Conservation (phyloP, 2,329 filamentous ascomycete genomes). For the Lasiodiplodia sp. region DNA sequence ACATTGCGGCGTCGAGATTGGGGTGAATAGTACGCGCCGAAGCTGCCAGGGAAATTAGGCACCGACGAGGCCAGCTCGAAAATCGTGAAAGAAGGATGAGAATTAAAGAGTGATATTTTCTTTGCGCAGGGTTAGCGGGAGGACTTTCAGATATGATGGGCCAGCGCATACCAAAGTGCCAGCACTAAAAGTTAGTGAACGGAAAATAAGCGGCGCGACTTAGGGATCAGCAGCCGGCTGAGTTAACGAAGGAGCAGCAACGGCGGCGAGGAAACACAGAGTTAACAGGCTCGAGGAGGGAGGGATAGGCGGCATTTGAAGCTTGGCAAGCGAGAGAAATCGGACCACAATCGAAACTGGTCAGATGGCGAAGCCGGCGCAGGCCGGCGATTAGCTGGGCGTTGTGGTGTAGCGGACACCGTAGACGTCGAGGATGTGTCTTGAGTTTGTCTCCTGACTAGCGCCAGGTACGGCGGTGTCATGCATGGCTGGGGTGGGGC, state of each 20-base stretch:
- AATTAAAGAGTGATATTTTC: constrained; percentile 19
- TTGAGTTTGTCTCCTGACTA: constrained; percentile 20
- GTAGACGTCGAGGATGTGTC: constrained; percentile 20
- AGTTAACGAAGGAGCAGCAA: constrained; percentile 8
- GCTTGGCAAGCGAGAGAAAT: constrained; percentile 20
- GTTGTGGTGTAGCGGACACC: neutral
- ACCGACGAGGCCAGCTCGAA: constrained; percentile 25
- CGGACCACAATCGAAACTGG: constrained; percentile 12
- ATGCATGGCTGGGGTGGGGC: constrained; percentile 3
- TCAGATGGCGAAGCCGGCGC: constrained; percentile 9
- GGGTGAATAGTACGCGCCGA: neutral
- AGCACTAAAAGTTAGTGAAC: constrained; percentile 13
- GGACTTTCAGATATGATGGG: neutral
- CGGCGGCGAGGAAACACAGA: constrained; percentile 5
- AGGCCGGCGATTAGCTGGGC: constrained; percentile 10
- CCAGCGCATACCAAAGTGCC: constrained; percentile 19
- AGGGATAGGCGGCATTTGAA: constrained; percentile 23
- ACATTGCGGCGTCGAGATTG: neutral
- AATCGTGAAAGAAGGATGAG: constrained; percentile 2
- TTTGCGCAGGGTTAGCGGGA: neutral
- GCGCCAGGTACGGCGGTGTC: constrained; percentile 12
- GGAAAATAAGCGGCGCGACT: constrained; percentile 3
- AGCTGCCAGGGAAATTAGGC: constrained; percentile 1
- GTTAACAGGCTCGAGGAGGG: neutral
- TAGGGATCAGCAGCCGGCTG: constrained; percentile 6